These are phyloP conservation scores for Oidium heveae DNA, from an alignment of 2,329 filamentous ascomycete genomes.

Conservation along the genomic window DNA sequence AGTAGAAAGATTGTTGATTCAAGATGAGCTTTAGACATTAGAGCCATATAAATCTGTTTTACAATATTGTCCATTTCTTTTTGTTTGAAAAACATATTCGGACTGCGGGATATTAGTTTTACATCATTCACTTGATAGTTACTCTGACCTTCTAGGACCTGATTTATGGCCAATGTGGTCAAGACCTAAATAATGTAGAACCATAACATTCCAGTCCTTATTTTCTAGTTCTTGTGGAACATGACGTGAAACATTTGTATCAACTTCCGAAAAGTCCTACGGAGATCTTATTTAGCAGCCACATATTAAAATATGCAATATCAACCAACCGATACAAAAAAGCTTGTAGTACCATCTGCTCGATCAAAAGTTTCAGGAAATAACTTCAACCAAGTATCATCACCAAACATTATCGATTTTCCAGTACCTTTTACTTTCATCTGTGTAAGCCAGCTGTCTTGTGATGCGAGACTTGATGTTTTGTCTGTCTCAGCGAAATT, in stretches of 20 bases:
- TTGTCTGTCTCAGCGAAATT: slow-evolving; percentile 92
- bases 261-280: slow-evolving; percentile 91
- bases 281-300: slow-evolving; percentile 9
- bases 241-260: slow-evolving; percentile 90
- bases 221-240: slow-evolving; percentile 49
- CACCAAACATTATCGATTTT: slow-evolving; percentile 81
- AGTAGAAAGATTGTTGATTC: slow-evolving; percentile 59
- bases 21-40: slow-evolving; percentile 46
- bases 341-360: slow-evolving; percentile 82
- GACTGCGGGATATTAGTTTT: slow-evolving; percentile 22
- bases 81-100: slow-evolving; percentile 84
- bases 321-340: slow-evolving; percentile 73
- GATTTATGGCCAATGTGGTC: slow-evolving; percentile 97
- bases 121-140: background rate
- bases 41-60: slow-evolving; percentile 46
- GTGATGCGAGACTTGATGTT: slow-evolving; percentile 59
- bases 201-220: slow-evolving; percentile 75
- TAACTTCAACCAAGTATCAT: slow-evolving; percentile 94
- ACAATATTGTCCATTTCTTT: slow-evolving; percentile 79
- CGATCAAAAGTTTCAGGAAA: slow-evolving; percentile 76
- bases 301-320: slow-evolving; percentile 7
- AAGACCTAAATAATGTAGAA: slow-evolving; percentile 83
- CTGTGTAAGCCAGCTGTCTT: slow-evolving; percentile 93
- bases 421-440: slow-evolving; percentile 48
- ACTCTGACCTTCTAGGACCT: slow-evolving; percentile 47